Evolutionary conservation across 176 grass and related monocot genomes (phyloP), one percentile per base, ranked within the genome.

Genomic region (Musa beccarii): DNA sequence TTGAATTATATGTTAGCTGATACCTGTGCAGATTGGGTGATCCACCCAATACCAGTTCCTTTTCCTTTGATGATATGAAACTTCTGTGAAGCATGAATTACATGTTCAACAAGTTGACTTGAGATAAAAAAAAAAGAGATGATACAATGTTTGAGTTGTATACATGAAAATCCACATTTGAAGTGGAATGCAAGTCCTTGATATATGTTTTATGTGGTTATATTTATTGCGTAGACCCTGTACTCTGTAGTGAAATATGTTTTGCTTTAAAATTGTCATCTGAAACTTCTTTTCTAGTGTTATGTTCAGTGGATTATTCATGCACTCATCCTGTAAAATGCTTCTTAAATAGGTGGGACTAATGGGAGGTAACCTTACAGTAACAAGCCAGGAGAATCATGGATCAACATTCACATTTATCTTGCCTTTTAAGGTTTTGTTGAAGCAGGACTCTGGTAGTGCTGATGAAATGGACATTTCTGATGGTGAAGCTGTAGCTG

Each of bases 341-440:
- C 59, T 53, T 77, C 59, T 64, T 20, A 72, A 83, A 82, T 76
- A 96, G 93, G 93, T 92, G 70, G 93, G 92, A 66, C 79, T 96
- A 76, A 96, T 96, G 93, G 83, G 88, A 71, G 89, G 87, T 63
- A 88, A 67, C 74, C 84, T 96, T 68, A 86, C 50, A 76, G 93
- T 96, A 53, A 78, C 80, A 59, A 96, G 89, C 79, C 74, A 72
- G 83, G 93, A 96, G 83, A 78, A 92, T 72, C 52, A 75, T 81
- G 93, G 93, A 73, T 96, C 93, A 65, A 92, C 59, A 81, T 96
- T 96, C 73, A 92, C 83, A 73, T 92, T 96, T 76, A 68, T 77
- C 63, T 71, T 96, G 54, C 93, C 93, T 66, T 92, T 84, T 79
- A 90, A 90, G 81, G 85, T 92, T 83, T 83, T 85, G 71, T 71